Evolutionary conservation across 306 rosid genomes (phyloP).

Genomic region (Vachellia collinsii): DNA sequence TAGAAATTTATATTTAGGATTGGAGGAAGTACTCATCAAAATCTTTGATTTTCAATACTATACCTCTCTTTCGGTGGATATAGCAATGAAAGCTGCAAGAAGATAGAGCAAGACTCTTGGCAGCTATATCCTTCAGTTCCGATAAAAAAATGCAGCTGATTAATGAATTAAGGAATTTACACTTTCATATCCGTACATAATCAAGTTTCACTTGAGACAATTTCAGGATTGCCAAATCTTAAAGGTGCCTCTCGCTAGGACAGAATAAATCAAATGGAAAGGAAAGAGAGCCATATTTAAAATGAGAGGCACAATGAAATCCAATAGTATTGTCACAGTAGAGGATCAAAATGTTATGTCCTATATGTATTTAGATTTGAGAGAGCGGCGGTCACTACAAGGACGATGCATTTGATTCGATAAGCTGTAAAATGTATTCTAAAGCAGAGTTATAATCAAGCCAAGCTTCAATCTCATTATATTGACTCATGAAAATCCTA

Average conservation of each 20-base stretch:
- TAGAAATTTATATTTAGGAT: too few relatives aligned
- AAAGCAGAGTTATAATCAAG: neutral
- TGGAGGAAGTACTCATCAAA: too few relatives aligned
- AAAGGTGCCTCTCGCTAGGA: neutral
- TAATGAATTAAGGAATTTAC: conserved; percentile 7
- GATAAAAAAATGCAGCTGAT: too few relatives aligned
- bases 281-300: neutral
- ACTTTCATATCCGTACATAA: conserved; percentile 1
- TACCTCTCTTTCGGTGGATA: neutral
- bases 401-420: neutral
- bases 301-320: neutral
- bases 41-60: neutral
- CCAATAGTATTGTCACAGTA: neutral
- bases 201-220: neutral
- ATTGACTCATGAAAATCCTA: neutral
- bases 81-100: neutral
- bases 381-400: neutral
- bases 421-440: neutral
- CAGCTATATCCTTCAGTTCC: neutral
- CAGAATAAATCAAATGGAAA: neutral
- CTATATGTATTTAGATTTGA: neutral
- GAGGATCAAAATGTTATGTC: neutral
- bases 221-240: neutral
- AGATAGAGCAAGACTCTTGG: neutral
- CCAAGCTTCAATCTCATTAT: neutral